Percentiles rank a stretch among this genome's conserved stretches.
Conservation (phyloP, 2,329 filamentous ascomycete species). For the Botrytis paeoniae region DNA sequence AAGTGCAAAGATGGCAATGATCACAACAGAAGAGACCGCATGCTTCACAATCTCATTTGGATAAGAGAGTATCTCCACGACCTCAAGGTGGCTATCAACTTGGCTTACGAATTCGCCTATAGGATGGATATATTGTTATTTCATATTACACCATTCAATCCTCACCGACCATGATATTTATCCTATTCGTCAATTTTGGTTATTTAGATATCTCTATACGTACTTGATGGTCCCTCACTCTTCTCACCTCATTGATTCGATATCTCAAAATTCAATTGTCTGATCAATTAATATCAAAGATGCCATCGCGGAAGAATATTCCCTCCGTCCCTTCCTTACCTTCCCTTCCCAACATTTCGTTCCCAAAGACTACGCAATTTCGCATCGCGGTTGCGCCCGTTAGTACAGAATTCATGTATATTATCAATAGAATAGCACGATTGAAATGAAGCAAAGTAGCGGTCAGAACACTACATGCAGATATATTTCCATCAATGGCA, state of each 20-base stretch:
- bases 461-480: background rate
- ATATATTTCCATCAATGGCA: background rate
- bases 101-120: background rate
- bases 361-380: background rate
- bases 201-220: background rate
- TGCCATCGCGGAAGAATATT: background rate
- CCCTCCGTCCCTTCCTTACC: background rate
- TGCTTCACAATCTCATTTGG: too few species aligned
- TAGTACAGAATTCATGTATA: background rate
- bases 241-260: background rate
- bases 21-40: background rate
- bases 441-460: background rate
- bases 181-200: background rate
- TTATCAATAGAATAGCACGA: background rate
- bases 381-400: background rate
- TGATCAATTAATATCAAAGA: background rate
- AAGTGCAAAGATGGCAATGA: background rate
- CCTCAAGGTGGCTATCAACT: background rate
- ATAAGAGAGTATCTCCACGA: background rate
- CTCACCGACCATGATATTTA: background rate
- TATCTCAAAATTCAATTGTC: background rate
- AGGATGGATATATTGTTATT: too few species aligned
- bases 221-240: background rate
- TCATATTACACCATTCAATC: background rate
- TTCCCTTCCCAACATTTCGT: background rate